A percentile compares a stretch with the other conserved stretches of the same genome.
Conservation (phyloP, 768 basidiomycete species). For the Suillus plorans region DNA sequence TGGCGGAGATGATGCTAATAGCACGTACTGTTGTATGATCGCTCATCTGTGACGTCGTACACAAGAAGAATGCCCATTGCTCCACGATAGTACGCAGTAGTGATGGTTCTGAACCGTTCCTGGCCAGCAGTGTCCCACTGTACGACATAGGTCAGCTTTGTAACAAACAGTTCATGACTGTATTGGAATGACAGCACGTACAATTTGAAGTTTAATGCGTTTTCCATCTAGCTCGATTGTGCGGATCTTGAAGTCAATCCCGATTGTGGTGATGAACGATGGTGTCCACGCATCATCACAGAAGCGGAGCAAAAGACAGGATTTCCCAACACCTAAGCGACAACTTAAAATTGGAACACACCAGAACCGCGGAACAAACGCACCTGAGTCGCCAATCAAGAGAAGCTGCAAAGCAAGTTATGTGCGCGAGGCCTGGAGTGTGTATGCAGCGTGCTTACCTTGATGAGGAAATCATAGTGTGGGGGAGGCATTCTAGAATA, state of each 20-base stretch:
- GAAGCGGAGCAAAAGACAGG: constrained; percentile 92
- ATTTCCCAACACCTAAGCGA: constrained; percentile 86
- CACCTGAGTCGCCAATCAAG: constrained; percentile 95
- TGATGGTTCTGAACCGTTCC: constrained; percentile 98
- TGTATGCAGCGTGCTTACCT: constrained; percentile 45
- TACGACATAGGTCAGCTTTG: constrained; percentile 1
- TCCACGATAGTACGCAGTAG: constrained; percentile 98
- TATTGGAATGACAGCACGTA: constrained; percentile 27
- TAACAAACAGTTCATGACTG: neutral
- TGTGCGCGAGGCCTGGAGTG: constrained; percentile 5
- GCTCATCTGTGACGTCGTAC: constrained; percentile 96
- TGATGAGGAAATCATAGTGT: constrained; percentile 98
- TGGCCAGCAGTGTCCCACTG: constrained; percentile 99
- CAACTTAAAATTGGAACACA: constrained; percentile 9
- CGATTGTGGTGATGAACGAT: constrained; percentile 98
- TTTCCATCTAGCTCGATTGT: constrained; percentile 98
- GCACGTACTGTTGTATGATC: constrained; percentile 92
- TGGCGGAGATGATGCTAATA: constrained; percentile 19
- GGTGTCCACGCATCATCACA: constrained; percentile 99
- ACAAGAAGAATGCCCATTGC: constrained; percentile 98
- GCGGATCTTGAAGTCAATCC: constrained; percentile 99
- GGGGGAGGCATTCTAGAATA: constrained; percentile 70
- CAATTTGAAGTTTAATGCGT: constrained; percentile 98
- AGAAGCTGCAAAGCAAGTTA: constrained; percentile 58
- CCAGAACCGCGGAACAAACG: constrained; percentile 1